Base-by-base conservation (phyloP, 371 early-diverging fungal species). In the Mortierella sp. region DNA sequence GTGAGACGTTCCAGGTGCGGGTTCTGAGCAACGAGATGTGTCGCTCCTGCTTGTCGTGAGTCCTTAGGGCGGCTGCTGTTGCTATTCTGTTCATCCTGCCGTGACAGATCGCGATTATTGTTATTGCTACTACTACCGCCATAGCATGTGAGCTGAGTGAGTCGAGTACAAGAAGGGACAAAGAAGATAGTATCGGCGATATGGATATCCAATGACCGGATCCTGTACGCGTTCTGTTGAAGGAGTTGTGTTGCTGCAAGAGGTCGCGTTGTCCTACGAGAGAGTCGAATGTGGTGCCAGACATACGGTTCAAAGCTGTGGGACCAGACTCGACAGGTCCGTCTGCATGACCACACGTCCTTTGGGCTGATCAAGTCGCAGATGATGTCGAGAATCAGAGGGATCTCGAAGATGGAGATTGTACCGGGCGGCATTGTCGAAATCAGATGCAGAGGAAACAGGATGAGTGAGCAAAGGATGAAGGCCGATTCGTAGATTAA, bases 331-430 rank as follows among this genome's bases (percentile, higher is more conserved):
- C 11, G 68, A 41, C 68, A 68, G 21, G 68, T 68, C 6, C 68
- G 21, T 41, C 68, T 68, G 43, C 68, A 68, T 41, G 41, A 18
- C 68, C 68, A 68, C 7, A 68, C 41, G 4, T 68, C 68, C 24
- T 68, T 68, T 68, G 68, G 24, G 24, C 68, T 41, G 43, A 68
- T 68, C 11, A 41, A 38, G 41, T 68, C 68, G 24, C 68, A 68
- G 68, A 68, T 68, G 24, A 68, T 35, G 24, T 68, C 68, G 11
- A 68, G 68, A 4, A 68, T 38, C 21, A 68, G 41, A 1, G 68
- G 68, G 41, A 68, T 68, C 68, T 41, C 68, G 21, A 68, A 68
- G 68, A 68, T 68, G 38, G 68, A 38, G 68, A 68, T 68, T 21
- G 68, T 10, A 24, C 21, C 4, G 3, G 18, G 18, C 6, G 41